phyloP scores from a whole-genome alignment of 2,329 filamentous ascomycete genomes.

The Aspergillus floridensis region DNA sequence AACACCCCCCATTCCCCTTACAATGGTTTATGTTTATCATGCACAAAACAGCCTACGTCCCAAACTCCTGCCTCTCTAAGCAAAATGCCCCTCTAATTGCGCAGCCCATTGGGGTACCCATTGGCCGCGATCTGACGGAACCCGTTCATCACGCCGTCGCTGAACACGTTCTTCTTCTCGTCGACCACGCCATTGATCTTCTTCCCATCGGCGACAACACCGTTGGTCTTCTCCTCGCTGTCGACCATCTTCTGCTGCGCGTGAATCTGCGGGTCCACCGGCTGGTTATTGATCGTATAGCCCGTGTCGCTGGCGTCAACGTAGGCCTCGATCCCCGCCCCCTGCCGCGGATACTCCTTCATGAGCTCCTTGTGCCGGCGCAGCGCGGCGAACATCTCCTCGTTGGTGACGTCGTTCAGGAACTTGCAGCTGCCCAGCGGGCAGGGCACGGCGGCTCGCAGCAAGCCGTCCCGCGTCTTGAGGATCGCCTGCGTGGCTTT shows the following conservation, averaged over 20 bases:
- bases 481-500: not conserved
- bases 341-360: not conserved
- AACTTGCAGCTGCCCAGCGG: not conserved
- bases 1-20: too few species aligned
- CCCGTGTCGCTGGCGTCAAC: not conserved
- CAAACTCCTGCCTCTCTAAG: too few species aligned
- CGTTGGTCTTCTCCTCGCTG: not conserved
- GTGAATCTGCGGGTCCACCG: not conserved
- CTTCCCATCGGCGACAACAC: not conserved
- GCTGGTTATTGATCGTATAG: not conserved
- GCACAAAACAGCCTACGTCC: too few species aligned
- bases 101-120: not conserved
- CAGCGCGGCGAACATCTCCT: not conserved
- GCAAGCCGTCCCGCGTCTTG: not conserved
- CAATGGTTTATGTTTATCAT: too few species aligned
- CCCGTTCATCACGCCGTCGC: not conserved
- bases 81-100: not conserved
- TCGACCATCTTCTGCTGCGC: not conserved
- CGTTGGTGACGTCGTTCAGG: not conserved
- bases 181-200: not conserved
- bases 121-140: not conserved
- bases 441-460: not conserved
- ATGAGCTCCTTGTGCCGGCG: not conserved
- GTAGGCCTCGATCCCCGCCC: not conserved
- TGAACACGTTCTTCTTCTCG: not conserved